Evolutionary conservation across 2,329 filamentous ascomycete species (phyloP), one percentile per base, ranked within the genome.

Genomic region (Trichoderma lentiforme): DNA sequence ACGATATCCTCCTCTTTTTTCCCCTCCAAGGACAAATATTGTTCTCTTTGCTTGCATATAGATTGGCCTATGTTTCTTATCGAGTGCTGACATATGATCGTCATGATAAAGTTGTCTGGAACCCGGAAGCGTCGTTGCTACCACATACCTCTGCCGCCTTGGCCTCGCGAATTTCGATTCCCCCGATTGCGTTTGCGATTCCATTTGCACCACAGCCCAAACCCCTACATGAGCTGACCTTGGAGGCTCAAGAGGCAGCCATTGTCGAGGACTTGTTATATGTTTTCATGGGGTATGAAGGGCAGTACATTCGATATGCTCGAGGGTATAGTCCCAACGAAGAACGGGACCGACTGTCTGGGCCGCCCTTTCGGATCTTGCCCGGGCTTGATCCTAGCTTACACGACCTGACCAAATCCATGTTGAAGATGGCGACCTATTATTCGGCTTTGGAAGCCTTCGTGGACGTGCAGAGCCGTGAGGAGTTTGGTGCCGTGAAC

Each of bases 211-310:
- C 95, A 2, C 83, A 88, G 65, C 84, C 88, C 8, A 85, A 94
- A 63, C 90, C 93, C 57, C 85, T 98, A 18, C 85, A 87, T 71
- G 89, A 93, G 71, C 83, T 98, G 72, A 90, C 90, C 0, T 84
- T 97, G 32, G 92, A 97, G 75, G 88, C 89, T 3, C 96, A 99
- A 81, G 96, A 99, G 82, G 89, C 90, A 28, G 92, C 90, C 9
- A 92, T 99, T 61, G 86, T 98, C 57, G 95, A 98, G 76, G 96
- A 99, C 77, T 83, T 99, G 18, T 83, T 98, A 43, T 98, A 95
- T 79, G 94, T 97, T 6, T 97, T 98, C 77, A 98, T 99, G 95
- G 96, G 96, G 28, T 97, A 94, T 74, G 96, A 99, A 82, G 96
- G 96, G n/a, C 94, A 97, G 80, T 98, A 98, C 79, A 93, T 99